Percentiles rank a stretch among this genome's conserved stretches.
Conservation (phyloP, 2,329 filamentous ascomycete species). For the Fusarium sp. region DNA sequence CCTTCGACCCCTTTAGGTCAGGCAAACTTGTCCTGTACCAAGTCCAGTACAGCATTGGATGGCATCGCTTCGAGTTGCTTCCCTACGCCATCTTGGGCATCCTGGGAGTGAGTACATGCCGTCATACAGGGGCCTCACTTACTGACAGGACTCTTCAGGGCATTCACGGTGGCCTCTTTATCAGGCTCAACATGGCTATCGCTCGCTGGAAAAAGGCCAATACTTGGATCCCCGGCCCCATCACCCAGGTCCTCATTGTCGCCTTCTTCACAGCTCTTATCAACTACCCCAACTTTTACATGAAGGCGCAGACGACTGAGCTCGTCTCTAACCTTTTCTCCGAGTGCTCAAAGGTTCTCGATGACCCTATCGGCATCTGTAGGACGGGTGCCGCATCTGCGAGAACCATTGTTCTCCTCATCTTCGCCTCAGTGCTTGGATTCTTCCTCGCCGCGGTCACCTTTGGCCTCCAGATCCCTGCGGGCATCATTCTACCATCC, state of each 20-base stretch:
- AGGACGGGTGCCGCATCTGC: slow-evolving; percentile 85
- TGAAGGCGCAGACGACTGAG: slow-evolving; percentile 91
- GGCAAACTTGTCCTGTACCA: slow-evolving; percentile 97
- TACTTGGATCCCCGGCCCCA: slow-evolving; percentile 75
- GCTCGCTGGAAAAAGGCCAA: slow-evolving; percentile 80
- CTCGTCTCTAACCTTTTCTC: slow-evolving; percentile 92
- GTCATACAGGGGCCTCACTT: background rate
- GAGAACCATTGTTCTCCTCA: slow-evolving; percentile 82
- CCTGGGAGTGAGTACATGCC: slow-evolving; percentile 67
- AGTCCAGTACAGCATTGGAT: slow-evolving; percentile 89
- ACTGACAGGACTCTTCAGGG: slow-evolving; percentile 60
- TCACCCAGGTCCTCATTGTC: slow-evolving; percentile 83
- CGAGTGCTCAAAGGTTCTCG: slow-evolving; percentile 83
- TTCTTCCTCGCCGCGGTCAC: slow-evolving; percentile 88
- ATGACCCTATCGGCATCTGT: slow-evolving; percentile 92
- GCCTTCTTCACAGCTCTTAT: slow-evolving; percentile 85
- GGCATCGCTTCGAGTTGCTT: slow-evolving; percentile 94
- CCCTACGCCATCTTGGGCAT: slow-evolving; percentile 90
- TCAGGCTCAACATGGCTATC: slow-evolving; percentile 91
- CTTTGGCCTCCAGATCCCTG: slow-evolving; percentile 93
- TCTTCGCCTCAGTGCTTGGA: slow-evolving; percentile 84
- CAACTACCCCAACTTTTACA: slow-evolving; percentile 96
- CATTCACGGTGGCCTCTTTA: slow-evolving; percentile 94
- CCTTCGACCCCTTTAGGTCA: slow-evolving; percentile 92
- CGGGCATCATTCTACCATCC: slow-evolving; percentile 94